Evolutionary conservation across 345 rosid species (phyloP).

Genomic region (Mercurialis annua): DNA sequence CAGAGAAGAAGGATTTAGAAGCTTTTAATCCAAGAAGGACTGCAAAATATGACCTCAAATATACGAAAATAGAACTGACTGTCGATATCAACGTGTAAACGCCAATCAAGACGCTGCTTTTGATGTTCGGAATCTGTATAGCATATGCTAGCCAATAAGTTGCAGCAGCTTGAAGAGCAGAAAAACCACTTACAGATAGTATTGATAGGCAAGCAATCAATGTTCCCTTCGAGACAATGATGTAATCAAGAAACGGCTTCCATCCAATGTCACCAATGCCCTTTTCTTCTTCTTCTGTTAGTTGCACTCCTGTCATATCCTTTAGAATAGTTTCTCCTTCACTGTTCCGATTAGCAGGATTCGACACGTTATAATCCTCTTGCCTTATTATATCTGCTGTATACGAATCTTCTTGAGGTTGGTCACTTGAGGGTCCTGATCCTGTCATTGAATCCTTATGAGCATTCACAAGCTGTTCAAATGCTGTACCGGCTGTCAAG

Average conservation of each 20-base stretch:
- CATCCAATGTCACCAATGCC: conserved; percentile 33
- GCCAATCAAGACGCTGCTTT: conserved; percentile 14
- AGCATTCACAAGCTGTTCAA: conserved; percentile 35
- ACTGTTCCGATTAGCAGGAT: neutral
- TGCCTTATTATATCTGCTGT: neutral
- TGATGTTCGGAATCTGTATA: conserved; percentile 17
- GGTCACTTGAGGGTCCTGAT: conserved; percentile 15
- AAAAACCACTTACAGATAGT: conserved; percentile 18
- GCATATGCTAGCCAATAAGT: conserved; percentile 39
- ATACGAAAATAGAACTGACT: conserved; percentile 18
- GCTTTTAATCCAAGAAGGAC: conserved; percentile 25
- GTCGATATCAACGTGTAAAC: conserved; percentile 21
- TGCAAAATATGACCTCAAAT: conserved; percentile 12
- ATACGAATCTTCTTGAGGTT: neutral
- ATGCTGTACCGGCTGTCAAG: conserved; percentile 29
- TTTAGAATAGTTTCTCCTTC: conserved; percentile 13
- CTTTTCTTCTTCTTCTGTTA: conserved; percentile 41
- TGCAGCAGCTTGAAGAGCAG: conserved; percentile 28
- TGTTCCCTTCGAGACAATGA: conserved; percentile 22
- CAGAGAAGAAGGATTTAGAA: conserved; percentile 30
- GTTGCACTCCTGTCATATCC: conserved; percentile 20
- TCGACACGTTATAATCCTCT: neutral
- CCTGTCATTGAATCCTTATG: conserved; percentile 28
- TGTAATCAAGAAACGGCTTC: conserved; percentile 31
- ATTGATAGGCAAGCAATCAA: conserved; percentile 13